These are phyloP conservation scores for Endoconidiophora polonica DNA, from an alignment of 2,329 filamentous ascomycete species.

Conservation along the genomic window DNA sequence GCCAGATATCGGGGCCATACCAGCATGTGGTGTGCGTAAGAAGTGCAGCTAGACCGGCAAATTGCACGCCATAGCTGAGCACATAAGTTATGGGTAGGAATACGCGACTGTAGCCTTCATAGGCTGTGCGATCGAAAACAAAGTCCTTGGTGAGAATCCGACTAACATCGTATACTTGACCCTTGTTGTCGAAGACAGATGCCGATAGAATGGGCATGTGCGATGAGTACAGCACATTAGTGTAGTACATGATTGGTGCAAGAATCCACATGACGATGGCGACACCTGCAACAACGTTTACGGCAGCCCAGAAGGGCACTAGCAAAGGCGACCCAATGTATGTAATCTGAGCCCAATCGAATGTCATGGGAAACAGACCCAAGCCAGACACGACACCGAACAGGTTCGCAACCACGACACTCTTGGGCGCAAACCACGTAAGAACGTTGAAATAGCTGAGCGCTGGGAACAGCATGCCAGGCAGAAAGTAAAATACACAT, in stretches of 20 bases:
- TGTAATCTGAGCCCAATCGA: conserved; percentile 83
- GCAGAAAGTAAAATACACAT: conserved; percentile 72
- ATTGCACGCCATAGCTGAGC: conserved; percentile 71
- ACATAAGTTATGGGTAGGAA: conserved; percentile 80
- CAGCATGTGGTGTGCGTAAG: conserved; percentile 69
- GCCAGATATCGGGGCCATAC: conserved; percentile 71
- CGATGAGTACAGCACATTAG: conserved; percentile 61
- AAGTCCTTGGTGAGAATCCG: conserved; percentile 65
- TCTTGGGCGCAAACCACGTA: conserved; percentile 77
- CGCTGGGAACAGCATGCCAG: conserved; percentile 65
- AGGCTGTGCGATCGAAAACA: conserved; percentile 59
- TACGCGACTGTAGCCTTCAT: conserved; percentile 65
- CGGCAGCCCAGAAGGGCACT: conserved; percentile 72
- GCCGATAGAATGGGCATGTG: conserved; percentile 79
- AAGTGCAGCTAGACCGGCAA: conserved; percentile 63
- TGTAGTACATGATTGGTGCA: conserved; percentile 66
- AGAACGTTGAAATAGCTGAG: conserved; percentile 80
- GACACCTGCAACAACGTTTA: conserved; percentile 68
- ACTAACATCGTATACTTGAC: conserved; percentile 63
- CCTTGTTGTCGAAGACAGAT: conserved; percentile 72
- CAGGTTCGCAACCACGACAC: conserved; percentile 70
- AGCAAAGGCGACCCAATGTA: conserved; percentile 73
- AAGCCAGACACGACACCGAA: conserved; percentile 77
- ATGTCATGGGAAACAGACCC: conserved; percentile 69
- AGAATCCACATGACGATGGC: conserved; percentile 74